Evolutionary conservation across 129 eudicot genomes (phyloP).

Genomic region (Saposhnikovia divaricata): DNA sequence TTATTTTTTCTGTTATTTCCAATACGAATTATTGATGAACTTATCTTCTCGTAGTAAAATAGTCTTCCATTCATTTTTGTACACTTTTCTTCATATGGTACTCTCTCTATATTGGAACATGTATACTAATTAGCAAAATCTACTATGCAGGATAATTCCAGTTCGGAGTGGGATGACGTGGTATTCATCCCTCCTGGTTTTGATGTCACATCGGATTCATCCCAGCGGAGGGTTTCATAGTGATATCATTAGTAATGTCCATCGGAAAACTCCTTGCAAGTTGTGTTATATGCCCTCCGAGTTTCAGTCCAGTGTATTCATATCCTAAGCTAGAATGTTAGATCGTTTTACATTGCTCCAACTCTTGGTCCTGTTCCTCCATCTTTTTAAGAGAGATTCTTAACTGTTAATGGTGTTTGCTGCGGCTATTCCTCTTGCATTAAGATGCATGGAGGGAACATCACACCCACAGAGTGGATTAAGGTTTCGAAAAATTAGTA

Average conservation of each 20-base stretch:
- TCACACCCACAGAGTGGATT: neutral
- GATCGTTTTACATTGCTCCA: neutral
- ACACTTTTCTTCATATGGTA: neutral
- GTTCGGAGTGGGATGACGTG: constrained; percentile 72
- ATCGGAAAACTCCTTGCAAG: neutral
- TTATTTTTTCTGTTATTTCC: neutral
- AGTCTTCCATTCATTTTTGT: neutral
- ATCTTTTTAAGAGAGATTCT: neutral
- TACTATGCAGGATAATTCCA: constrained; percentile 47
- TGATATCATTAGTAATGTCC: neutral
- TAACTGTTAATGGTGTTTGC: neutral
- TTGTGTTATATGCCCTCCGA: neutral
- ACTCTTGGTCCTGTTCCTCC: neutral
- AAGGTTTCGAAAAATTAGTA: neutral
- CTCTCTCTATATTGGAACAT: neutral
- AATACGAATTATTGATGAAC: neutral
- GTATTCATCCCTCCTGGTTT: constrained; percentile 95
- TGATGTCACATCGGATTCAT: constrained; percentile 52
- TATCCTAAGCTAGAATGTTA: neutral
- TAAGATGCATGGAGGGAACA: neutral
- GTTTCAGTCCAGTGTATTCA: neutral
- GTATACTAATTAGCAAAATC: neutral
- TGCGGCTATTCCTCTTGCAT: neutral
- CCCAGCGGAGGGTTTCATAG: constrained; percentile 3
- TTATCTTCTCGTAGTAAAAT: neutral